phyloP scores from a whole-genome alignment of 441 rosid genomes.

The Syzygium malaccense region DNA sequence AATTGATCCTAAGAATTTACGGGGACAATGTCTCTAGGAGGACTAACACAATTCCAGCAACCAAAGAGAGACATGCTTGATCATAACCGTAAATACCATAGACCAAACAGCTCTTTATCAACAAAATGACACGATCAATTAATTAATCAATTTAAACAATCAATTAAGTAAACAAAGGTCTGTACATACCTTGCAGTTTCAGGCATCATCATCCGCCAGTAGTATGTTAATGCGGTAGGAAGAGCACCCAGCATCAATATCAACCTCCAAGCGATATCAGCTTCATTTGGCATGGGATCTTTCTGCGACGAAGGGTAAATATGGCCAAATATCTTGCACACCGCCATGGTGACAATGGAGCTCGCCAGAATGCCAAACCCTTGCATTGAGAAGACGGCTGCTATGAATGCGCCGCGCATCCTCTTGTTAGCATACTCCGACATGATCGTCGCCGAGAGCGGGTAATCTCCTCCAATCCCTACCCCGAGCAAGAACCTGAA shows the following conservation, averaged over 20 bases:
- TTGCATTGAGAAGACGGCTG: conserved; percentile 68
- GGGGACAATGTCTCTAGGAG: background rate
- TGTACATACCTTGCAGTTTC: conserved; percentile 47
- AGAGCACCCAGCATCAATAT: conserved; percentile 42
- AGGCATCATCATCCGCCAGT: conserved; percentile 55
- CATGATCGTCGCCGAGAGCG: conserved; percentile 71
- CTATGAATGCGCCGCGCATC: conserved; percentile 60
- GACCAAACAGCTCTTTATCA: background rate
- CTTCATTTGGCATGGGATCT: conserved; percentile 23
- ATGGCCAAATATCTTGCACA: conserved; percentile 24
- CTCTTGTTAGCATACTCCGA: conserved; percentile 72
- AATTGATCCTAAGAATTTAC: background rate
- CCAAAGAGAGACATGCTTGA: background rate
- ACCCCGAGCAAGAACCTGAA: conserved; percentile 11
- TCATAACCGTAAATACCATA: background rate
- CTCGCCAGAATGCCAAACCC: conserved; percentile 63
- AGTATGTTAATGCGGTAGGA: conserved; percentile 38
- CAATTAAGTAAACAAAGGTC: background rate
- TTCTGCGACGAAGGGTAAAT: background rate
- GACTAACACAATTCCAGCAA: background rate
- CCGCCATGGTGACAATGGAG: conserved; percentile 40
- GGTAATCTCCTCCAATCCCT: conserved; percentile 74
- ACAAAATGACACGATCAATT: background rate
- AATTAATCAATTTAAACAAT: background rate
- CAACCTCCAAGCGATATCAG: conserved; percentile 55